A percentile compares a stretch with the other conserved stretches of the same genome.
Conservation (phyloP, 2,329 filamentous ascomycete genomes). For the Penicillium nordicum region DNA sequence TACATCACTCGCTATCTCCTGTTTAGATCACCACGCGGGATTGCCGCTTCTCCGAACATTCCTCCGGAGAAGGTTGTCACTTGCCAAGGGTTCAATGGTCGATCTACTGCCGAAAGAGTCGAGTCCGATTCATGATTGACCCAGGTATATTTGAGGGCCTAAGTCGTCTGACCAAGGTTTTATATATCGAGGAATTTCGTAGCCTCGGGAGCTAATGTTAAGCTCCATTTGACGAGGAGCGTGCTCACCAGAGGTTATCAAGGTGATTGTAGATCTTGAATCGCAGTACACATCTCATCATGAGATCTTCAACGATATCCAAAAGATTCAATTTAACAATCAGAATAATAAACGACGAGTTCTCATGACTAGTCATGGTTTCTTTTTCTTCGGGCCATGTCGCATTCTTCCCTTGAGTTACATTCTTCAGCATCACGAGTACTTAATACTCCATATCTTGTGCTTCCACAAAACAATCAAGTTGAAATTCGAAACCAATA, state of each 20-base stretch:
- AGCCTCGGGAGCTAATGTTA: background rate
- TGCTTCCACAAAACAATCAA: background rate
- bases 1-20: background rate
- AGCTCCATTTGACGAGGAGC: background rate
- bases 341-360: background rate
- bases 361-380: background rate
- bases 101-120: background rate
- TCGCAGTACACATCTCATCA: background rate
- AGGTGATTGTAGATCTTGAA: background rate
- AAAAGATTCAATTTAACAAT: background rate
- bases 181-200: background rate
- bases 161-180: background rate
- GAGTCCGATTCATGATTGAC: background rate
- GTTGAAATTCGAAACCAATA: background rate
- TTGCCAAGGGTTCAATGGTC: background rate
- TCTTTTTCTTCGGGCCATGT: background rate
- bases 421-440: conserved; percentile 2
- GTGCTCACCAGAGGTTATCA: background rate
- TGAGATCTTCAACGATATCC: background rate
- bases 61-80: background rate
- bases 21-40: background rate
- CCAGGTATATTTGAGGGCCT: background rate
- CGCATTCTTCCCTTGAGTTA: background rate
- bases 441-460: background rate
- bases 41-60: background rate